These are phyloP conservation scores for Acer campestre DNA, from an alignment of 345 rosid genomes.

Conservation along the genomic window DNA sequence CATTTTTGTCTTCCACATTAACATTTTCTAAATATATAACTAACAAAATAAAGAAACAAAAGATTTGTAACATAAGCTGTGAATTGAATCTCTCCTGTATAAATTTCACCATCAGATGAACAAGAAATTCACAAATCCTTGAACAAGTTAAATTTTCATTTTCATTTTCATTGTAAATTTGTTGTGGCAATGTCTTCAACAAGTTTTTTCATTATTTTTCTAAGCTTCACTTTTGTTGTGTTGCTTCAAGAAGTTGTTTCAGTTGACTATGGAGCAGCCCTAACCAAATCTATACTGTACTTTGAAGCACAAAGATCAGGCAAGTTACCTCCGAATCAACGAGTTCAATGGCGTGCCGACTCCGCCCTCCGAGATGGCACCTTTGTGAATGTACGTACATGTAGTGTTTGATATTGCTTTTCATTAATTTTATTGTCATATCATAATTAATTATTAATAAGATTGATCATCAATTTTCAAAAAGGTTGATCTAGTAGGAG, in stretches of 20 bases:
- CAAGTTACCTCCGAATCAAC: slow-evolving; percentile 28
- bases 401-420: too few species aligned
- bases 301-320: slow-evolving; percentile 44
- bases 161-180: neutral
- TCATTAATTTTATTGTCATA: too few species aligned
- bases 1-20: too few species aligned
- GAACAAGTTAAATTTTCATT: neutral
- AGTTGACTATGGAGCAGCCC: slow-evolving; percentile 29
- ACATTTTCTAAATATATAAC: too few species aligned
- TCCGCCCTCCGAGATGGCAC: slow-evolving; percentile 31
- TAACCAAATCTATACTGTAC: slow-evolving; percentile 34
- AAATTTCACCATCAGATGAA: too few species aligned
- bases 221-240: neutral
- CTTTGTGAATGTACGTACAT: slow-evolving; percentile 16
- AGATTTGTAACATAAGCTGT: too few species aligned
- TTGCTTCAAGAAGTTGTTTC: neutral
- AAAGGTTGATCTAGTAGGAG: slow-evolving; percentile 55
- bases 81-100: too few species aligned
- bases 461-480: too few species aligned
- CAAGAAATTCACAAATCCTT: too few species aligned
- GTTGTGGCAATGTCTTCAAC: neutral
- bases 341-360: slow-evolving; percentile 32
- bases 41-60: too few species aligned
- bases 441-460: too few species aligned
- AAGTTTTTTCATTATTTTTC: neutral